phyloP scores from a whole-genome alignment of 139 green algal species.

The Astrephomene gubernaculifera region DNA sequence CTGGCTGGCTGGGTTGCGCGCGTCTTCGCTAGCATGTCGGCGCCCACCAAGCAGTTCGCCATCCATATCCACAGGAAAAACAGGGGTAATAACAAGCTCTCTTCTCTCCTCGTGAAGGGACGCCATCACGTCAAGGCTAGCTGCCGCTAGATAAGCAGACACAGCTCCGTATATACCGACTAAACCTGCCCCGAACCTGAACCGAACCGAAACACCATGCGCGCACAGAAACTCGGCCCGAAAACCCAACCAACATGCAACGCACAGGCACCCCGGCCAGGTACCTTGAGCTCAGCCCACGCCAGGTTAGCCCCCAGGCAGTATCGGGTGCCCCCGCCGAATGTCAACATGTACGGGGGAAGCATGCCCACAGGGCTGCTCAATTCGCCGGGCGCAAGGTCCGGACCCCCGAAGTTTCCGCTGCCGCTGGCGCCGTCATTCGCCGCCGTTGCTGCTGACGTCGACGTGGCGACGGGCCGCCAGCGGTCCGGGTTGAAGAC shows the following conservation, averaged over 20 bases:
- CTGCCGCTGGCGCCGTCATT: background rate
- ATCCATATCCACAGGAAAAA: too few relatives aligned
- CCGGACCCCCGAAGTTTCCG: background rate
- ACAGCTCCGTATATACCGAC: background rate
- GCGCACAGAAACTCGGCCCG: too few relatives aligned
- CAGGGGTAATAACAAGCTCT: too few relatives aligned
- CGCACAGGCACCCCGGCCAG: background rate
- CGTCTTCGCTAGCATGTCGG: too few relatives aligned
- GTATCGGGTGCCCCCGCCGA: background rate
- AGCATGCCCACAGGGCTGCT: constrained; percentile 1
- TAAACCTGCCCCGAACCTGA: background rate
- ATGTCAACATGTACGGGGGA: background rate
- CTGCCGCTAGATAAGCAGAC: background rate
- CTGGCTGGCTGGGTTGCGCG: too few relatives aligned
- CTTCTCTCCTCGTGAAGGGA: background rate
- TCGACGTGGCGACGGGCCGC: background rate
- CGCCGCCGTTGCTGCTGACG: background rate
- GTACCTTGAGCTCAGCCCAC: constrained; percentile 40
- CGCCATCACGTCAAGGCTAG: background rate
- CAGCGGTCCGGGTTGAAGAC: constrained; percentile 31
- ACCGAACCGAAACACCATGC: background rate
- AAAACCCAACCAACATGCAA: background rate
- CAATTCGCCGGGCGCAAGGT: background rate
- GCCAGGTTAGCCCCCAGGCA: constrained; percentile 36
- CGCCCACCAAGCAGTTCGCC: too few relatives aligned